A percentile compares a stretch with the other conserved stretches of the same genome.
phyloP scores from a whole-genome alignment of 495 filamentous ascomycete species.

The Tuber magnatum region DNA sequence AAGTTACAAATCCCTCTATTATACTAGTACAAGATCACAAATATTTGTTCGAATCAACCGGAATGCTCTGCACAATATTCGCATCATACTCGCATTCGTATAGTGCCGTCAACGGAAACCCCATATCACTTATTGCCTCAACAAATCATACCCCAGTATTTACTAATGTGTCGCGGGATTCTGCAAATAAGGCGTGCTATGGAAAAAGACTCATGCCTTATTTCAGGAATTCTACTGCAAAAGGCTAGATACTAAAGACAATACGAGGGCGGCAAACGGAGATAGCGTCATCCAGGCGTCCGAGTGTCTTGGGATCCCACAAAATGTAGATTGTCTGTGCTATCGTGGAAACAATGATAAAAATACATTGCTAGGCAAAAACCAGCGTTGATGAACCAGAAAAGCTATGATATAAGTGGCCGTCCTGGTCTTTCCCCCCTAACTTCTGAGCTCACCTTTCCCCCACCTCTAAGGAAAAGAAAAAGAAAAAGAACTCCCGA shows the following conservation, averaged over 20 bases:
- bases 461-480: neutral
- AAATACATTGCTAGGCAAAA: slow-evolving; percentile 2
- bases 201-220: neutral
- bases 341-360: neutral
- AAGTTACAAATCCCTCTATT: neutral
- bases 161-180: neutral
- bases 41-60: neutral
- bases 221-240: neutral
- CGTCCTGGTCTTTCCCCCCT: neutral
- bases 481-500: neutral
- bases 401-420: neutral
- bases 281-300: neutral
- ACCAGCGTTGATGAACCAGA: neutral
- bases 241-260: neutral
- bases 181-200: neutral
- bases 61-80: too few relatives aligned
- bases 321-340: neutral
- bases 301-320: neutral
- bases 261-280: neutral
- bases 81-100: neutral
- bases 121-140: neutral
- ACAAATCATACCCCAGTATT: neutral
- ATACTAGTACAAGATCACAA: neutral
- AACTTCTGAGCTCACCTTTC: neutral
- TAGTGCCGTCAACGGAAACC: neutral